Evolutionary conservation across 2,329 filamentous ascomycete genomes (phyloP).

Genomic region (Hymenoscyphus linearis): DNA sequence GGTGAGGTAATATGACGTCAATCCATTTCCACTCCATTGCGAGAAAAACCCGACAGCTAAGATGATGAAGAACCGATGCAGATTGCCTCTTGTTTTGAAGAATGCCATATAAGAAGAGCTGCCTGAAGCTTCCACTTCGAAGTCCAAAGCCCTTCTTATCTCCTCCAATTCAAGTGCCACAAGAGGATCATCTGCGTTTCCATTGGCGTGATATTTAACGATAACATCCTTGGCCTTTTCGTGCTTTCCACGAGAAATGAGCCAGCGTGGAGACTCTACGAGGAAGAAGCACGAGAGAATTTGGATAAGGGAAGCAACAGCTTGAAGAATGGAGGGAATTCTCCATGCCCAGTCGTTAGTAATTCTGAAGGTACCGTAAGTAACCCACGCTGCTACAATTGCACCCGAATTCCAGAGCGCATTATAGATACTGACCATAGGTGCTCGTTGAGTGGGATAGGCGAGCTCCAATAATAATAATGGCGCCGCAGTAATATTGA

Average conservation of each 20-base stretch:
- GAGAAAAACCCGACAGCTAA: conserved; percentile 16
- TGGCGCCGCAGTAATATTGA: conserved; percentile 31
- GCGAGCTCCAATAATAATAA: conserved; percentile 34
- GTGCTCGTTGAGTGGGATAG: conserved; percentile 34
- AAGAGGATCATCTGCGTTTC: conserved; percentile 41
- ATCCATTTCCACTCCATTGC: conserved; percentile 22
- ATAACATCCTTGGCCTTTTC: conserved; percentile 49
- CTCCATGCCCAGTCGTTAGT: conserved; percentile 22
- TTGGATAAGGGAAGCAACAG: conserved; percentile 15
- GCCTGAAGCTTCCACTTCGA: conserved; percentile 33
- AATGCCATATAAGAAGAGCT: conserved; percentile 23
- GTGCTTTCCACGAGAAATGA: conserved; percentile 47
- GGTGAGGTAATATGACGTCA: conserved; percentile 23
- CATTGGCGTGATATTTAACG: conserved; percentile 50
- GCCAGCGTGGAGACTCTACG: conserved; percentile 54
- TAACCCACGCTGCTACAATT: conserved; percentile 39
- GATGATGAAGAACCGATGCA: conserved; percentile 20
- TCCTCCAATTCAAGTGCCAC: conserved; percentile 40
- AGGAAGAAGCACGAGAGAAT: conserved; percentile 12
- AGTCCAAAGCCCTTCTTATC: conserved; percentile 16
- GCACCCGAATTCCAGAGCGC: conserved; percentile 31
- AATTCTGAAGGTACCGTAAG: conserved; percentile 22
- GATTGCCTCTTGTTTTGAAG: conserved; percentile 22
- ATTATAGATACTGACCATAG: conserved; percentile 33
- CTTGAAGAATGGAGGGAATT: conserved; percentile 22